Percentiles rank a stretch among this genome's conserved stretches.
Conservation (phyloP, 148 eudicot genomes). For the Spergularia marina region DNA sequence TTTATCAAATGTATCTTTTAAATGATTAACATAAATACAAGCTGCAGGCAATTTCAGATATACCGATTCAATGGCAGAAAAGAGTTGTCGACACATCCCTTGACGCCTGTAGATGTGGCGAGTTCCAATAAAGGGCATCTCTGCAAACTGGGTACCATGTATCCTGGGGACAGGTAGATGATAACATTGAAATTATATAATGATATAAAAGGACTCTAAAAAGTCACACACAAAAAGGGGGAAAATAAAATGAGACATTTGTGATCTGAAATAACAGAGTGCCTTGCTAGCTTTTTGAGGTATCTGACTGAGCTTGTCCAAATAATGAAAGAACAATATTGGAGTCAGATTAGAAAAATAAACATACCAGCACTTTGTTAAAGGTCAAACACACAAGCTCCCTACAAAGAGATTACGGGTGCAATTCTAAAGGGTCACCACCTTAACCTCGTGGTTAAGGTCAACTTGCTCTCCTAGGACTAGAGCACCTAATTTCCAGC, state of each 20-base stretch:
- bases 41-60: not conserved
- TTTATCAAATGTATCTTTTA: not conserved
- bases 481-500: too few species aligned
- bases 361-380: too few species aligned
- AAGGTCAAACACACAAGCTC: too few species aligned
- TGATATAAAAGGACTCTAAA: not conserved
- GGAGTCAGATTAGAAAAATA: too few species aligned
- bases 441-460: too few species aligned
- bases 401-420: too few species aligned
- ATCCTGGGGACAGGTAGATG: conserved; percentile 41
- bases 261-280: too few species aligned
- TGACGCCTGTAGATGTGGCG: conserved; percentile 93
- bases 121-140: conserved; percentile 98
- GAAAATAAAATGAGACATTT: not conserved
- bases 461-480: too few species aligned
- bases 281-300: too few species aligned
- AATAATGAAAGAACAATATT: too few species aligned
- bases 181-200: not conserved
- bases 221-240: not conserved
- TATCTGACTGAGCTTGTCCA: too few species aligned
- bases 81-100: conserved; percentile 96
- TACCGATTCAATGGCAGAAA: conserved; percentile 86
- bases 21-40: not conserved
- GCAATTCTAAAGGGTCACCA: too few species aligned
- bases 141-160: conserved; percentile 80